Base-by-base conservation (phyloP, 805 yeast genomes). In the Wickerhamomyces queroliae region DNA sequence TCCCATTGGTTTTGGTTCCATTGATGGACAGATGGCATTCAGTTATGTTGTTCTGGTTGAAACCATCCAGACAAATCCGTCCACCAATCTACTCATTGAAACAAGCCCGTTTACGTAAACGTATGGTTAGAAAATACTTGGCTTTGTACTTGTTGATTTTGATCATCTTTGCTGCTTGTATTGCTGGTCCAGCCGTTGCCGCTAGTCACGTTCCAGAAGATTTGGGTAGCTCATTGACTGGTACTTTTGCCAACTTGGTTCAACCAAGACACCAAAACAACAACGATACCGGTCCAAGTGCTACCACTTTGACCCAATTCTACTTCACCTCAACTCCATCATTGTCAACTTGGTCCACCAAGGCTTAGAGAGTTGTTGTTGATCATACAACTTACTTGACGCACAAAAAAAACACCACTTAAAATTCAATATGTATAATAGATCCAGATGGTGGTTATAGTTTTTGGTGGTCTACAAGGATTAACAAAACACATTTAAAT, bases 11-110 rank as follows among this genome's bases (percentile, higher is more conserved):
- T 47, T 72, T 76, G 47, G 70, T 91, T 56, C 99, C 99, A 57
- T 72, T 78, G 63, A 69, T 89, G 63, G 99, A 93, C 70, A 86
- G 86, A 72, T 89, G 95, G 95, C 99, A 93, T 67, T 91, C 99
- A 34, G 81, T 89, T 64, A 83, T 91, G 95, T 74, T 93, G 67
- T 93, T 93, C 83, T 93, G 99, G 99, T 83, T 95, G 69, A 86
- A 88, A 63, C 99, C 99, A 42, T 74, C 93, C 47, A 83, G 95
- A 69, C 95, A 89, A 70, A 90, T 93, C 59, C 85, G 98, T 67
- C 97, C 97, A 46, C 98, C 99, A 56, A 89, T 93, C 62, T 90
- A 88, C 70, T 88, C 98, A 16, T 72, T 91, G 69, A 93, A 93
- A 70, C 98, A 93, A 72, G 91, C 95, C 42, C 83, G 87, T 69